phyloP scores from a whole-genome alignment of 805 yeast species.

The Candida orba region DNA sequence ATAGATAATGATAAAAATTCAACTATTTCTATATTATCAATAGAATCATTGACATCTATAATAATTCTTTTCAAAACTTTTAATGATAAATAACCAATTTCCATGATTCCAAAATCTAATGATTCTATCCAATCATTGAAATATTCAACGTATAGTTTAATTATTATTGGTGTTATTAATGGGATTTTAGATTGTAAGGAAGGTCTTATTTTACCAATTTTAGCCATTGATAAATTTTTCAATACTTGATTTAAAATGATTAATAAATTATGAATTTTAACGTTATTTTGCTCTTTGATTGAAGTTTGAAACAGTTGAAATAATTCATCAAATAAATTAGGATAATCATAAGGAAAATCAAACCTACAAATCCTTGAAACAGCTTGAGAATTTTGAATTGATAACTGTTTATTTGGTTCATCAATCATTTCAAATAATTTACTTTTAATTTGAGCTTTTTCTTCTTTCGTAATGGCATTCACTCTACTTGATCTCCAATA shows the following conservation, averaged over 20 bases:
- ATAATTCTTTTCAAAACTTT: conserved; percentile 69
- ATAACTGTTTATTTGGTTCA: conserved; percentile 67
- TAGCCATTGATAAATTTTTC: conserved; percentile 64
- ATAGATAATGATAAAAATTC: conserved; percentile 55
- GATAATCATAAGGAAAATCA: conserved; percentile 90
- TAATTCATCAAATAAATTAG: conserved; percentile 62
- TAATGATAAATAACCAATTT: conserved; percentile 69
- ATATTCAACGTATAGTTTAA: conserved; percentile 49
- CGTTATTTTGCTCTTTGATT: conserved; percentile 36
- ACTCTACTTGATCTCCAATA: conserved; percentile 72
- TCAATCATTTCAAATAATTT: conserved; percentile 52
- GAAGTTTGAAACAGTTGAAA: conserved; percentile 38
- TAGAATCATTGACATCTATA: conserved; percentile 67
- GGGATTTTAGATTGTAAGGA: conserved; percentile 72
- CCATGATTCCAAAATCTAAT: conserved; percentile 47
- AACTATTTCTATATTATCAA: conserved; percentile 46
- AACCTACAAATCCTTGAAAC: conserved; percentile 69
- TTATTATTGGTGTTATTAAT: conserved; percentile 49
- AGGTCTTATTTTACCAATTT: conserved; percentile 76
- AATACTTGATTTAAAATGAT: conserved; percentile 69
- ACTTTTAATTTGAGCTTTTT: conserved; percentile 55
- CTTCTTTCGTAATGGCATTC: conserved; percentile 52
- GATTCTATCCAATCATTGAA: conserved; percentile 57
- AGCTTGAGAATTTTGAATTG: conserved; percentile 81
- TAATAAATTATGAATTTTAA: conserved; percentile 55